Evolutionary conservation across 2,329 filamentous ascomycete species (phyloP), one percentile per base, ranked within the genome.

Genomic region (Grosmannia huntii): DNA sequence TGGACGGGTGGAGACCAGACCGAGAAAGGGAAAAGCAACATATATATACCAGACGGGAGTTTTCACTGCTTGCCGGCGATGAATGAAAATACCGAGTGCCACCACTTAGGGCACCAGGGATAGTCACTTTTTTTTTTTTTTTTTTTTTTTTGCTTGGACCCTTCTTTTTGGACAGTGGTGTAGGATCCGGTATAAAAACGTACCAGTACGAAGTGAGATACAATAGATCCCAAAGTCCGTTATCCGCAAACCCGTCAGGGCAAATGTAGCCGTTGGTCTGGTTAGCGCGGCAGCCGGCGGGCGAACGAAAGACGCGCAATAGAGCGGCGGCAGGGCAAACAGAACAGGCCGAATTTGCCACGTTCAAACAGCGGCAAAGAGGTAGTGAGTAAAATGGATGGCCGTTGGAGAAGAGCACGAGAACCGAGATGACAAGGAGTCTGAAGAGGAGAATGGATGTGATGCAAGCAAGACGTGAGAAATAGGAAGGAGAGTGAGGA

Each of bases 1-100:
- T 61, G 61, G 61, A 58, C 55, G 56, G 53, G 61, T 61, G 60
- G 61, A 52, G 58, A 60, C 57, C 36, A 14, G 25, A 49, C 33
- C 28, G 57, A 59, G 57, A 57, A 60, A 56, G 59, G 56, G 58
- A 59, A 59, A 48, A 59, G 36, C 56, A 41, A 25, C 41, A 25
- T 56, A 60, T 60, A 60, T 61, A 61, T 38, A 53, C 53, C 53
- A 54, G 23, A 23, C 16, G 31, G 53, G 36, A 23, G 23, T 38
- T 38, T 23, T 53, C 33, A 23, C 28, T 38, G 51, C 33, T 53
- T 38, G 31, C 23, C 21, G 31, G 31, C 49, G 49, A n/a, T 54
- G 53, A 44, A 41, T 25, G 33, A 53, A 53, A 53, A 38, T 38
- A 16, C 21, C 11, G 23, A 51, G 50, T 25, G 50, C 27, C 50